Conservation (phyloP, 495 filamentous ascomycete species). For the Neurospora cerealis region DNA sequence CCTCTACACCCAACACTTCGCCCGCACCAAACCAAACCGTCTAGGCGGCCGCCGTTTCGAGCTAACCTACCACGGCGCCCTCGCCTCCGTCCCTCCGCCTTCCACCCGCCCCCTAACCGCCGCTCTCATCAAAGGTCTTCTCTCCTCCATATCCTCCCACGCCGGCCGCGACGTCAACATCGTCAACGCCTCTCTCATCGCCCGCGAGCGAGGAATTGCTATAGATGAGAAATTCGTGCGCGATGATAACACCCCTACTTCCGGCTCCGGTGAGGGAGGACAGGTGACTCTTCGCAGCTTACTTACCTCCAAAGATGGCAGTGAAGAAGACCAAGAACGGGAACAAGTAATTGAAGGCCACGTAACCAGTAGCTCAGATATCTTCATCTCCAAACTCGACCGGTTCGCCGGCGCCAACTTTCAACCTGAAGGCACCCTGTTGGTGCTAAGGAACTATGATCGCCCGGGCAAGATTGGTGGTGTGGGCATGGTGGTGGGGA, state of each 20-base stretch:
- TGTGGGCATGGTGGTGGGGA: slow-evolving; percentile 53
- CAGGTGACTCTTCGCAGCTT: slow-evolving; percentile 42
- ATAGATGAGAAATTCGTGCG: slow-evolving; percentile 55
- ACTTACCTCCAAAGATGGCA: slow-evolving; percentile 11
- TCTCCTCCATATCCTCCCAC: slow-evolving; percentile 45
- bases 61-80: slow-evolving; percentile 56
- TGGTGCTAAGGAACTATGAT: slow-evolving; percentile 64
- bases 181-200: slow-evolving; percentile 60
- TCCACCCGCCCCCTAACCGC: slow-evolving; percentile 64
- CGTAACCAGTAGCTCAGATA: slow-evolving; percentile 41
- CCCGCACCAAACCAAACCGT: slow-evolving; percentile 1
- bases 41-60: slow-evolving; percentile 48
- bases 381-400: slow-evolving; percentile 55
- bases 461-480: slow-evolving; percentile 63
- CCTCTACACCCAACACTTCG: slow-evolving; percentile 62
- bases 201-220: slow-evolving; percentile 56
- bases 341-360: slow-evolving; percentile 57
- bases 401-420: slow-evolving; percentile 52
- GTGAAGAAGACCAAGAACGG: slow-evolving; percentile 32
- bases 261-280: slow-evolving; percentile 34
- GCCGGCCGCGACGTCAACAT: slow-evolving; percentile 61
- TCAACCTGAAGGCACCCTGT: slow-evolving; percentile 50
- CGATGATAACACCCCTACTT: slow-evolving; percentile 40
- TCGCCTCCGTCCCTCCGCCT: slow-evolving; percentile 38
- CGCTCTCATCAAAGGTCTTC: slow-evolving; percentile 57